A percentile compares a stretch with the other conserved stretches of the same genome.
These are phyloP conservation scores for Macroventuria anomochaeta DNA, from an alignment of 2,329 filamentous ascomycete genomes.

Conservation along the genomic window DNA sequence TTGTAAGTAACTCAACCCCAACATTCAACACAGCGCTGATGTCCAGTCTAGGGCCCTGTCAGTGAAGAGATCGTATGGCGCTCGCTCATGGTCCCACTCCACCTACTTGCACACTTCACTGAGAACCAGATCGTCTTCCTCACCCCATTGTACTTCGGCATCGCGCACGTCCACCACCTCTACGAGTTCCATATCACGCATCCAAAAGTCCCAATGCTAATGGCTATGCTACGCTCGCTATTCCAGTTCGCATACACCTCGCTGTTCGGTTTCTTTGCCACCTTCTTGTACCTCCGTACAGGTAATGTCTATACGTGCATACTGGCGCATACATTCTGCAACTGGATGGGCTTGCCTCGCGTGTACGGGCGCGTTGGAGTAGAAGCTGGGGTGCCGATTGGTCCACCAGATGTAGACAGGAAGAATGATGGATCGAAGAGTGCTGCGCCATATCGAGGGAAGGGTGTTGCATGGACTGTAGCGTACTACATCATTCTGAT, in stretches of 20 bases:
- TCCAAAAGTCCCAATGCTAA: conserved; percentile 68
- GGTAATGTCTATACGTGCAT: conserved; percentile 80
- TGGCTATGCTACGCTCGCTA: conserved; percentile 72
- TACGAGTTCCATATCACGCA: conserved; percentile 90
- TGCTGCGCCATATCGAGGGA: conserved; percentile 26
- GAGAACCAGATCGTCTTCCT: conserved; percentile 72
- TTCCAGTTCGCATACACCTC: conserved; percentile 92
- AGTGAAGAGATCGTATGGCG: conserved; percentile 96
- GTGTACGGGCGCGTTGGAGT: conserved; percentile 77
- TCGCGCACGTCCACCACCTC: conserved; percentile 93
- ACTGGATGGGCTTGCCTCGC: conserved; percentile 86
- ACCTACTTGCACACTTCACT: conserved; percentile 69
- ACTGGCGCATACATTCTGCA: conserved; percentile 85
- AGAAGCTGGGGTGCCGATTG: conserved; percentile 55
- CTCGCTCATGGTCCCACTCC: conserved; percentile 80
- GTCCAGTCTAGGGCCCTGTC: conserved; percentile 66
- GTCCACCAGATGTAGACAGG: conserved; percentile 40
- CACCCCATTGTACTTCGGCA: conserved; percentile 87
- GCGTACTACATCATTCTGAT: conserved; percentile 81
- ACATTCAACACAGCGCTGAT: conserved; percentile 12
- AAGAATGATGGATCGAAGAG: conserved; percentile 48
- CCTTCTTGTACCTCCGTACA: conserved; percentile 85
- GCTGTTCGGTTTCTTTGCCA: conserved; percentile 90
- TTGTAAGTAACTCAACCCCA: conserved; percentile 62
- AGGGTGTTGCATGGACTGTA: conserved; percentile 68